Conservation (phyloP, 805 yeast genomes). For the Candida railenensis region DNA sequence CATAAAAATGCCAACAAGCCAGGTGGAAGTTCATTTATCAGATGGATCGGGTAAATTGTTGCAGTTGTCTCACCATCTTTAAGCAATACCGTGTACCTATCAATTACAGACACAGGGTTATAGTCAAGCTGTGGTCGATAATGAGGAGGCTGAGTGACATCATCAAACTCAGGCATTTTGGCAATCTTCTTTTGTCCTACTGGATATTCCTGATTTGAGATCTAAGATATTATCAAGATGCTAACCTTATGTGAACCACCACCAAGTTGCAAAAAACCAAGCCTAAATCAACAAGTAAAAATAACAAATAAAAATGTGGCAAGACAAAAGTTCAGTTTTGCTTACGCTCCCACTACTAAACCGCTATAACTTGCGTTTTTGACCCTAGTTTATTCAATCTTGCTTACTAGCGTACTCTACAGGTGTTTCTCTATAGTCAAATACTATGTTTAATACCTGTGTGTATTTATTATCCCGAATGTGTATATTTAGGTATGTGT, state of each 20-base stretch:
- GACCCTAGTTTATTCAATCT: no score
- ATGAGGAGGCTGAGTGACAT: slow-evolving; percentile 47
- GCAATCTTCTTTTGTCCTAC: no score
- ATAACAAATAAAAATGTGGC: no score
- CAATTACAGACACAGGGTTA: slow-evolving; percentile 37
- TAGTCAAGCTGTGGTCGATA: slow-evolving; percentile 44
- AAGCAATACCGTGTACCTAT: slow-evolving; percentile 72
- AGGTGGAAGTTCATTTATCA: slow-evolving; percentile 67
- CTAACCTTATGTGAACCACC: neutral
- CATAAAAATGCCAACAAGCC: slow-evolving; percentile 77
- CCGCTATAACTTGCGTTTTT: no score
- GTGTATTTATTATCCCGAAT: slow-evolving; percentile 34
- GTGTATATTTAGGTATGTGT: slow-evolving; percentile 26
- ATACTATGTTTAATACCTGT: neutral
- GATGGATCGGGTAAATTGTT: slow-evolving; percentile 82
- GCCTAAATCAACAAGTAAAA: no score
- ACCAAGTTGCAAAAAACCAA: no score
- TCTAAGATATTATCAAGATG: neutral
- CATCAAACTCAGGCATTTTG: slow-evolving; percentile 52
- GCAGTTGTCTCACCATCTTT: slow-evolving; percentile 92
- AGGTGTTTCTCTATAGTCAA: neutral
- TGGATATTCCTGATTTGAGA: no score
- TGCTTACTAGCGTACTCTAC: neutral
- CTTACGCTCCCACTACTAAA: no score
- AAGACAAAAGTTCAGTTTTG: no score